Conservation (phyloP, 2,329 filamentous ascomycete genomes). For the Zasmidium citrigriseum region DNA sequence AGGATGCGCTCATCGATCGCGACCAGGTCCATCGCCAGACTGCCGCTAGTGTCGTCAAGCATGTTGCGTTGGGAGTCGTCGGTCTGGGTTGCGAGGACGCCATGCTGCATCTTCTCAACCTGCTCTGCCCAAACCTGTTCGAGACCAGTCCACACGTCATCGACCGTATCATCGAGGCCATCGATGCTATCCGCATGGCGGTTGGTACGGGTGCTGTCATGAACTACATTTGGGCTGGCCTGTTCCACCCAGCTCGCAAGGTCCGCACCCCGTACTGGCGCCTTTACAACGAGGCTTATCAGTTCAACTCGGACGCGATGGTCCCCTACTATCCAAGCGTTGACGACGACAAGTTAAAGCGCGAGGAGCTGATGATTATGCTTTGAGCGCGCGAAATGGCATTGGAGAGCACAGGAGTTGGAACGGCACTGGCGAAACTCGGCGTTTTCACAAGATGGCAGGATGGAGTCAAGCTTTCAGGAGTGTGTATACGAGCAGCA, state of each 20-base stretch:
- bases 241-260: conserved; percentile 96
- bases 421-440: neutral
- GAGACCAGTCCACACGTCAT: conserved; percentile 98
- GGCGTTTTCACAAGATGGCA: neutral
- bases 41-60: conserved; percentile 94
- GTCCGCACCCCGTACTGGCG: conserved; percentile 95
- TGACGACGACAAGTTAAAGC: conserved; percentile 75
- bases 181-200: conserved; percentile 91
- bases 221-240: conserved; percentile 97
- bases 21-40: conserved; percentile 98
- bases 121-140: conserved; percentile 95
- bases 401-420: neutral
- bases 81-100: conserved; percentile 96
- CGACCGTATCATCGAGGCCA: conserved; percentile 94
- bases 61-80: conserved; percentile 95
- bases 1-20: conserved; percentile 95
- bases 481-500: no score
- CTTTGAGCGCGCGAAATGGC: no score
- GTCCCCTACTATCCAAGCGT: conserved; percentile 93
- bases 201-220: conserved; percentile 89
- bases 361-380: conserved; percentile 50
- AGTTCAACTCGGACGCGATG: conserved; percentile 89
- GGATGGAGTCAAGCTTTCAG: neutral
- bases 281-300: conserved; percentile 95
- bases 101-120: conserved; percentile 95